Evolutionary conservation across 2,329 filamentous ascomycete genomes (phyloP).

Genomic region (Fusarium secorum): DNA sequence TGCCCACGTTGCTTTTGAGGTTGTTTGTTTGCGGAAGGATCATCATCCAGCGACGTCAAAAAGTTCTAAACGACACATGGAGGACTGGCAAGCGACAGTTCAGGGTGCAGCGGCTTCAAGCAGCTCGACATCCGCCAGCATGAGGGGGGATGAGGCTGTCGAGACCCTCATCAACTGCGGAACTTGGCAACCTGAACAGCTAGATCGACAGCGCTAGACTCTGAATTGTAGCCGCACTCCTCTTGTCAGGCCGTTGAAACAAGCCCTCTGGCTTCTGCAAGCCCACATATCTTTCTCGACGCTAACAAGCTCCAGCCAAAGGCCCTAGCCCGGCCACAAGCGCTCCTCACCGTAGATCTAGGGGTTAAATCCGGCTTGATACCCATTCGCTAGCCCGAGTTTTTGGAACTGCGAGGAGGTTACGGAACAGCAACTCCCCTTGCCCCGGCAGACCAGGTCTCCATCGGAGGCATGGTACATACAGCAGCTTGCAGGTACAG

Average conservation of each 20-base stretch:
- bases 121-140: background rate
- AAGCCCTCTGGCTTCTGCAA: conserved; percentile 19
- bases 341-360: conserved; percentile 35
- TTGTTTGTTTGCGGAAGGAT: conserved; percentile 21
- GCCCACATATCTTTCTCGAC: conserved; percentile 16
- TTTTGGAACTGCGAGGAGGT: conserved; percentile 35
- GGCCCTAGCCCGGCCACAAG: conserved; percentile 35
- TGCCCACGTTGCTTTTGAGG: conserved; percentile 26
- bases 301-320: conserved; percentile 15
- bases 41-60: conserved; percentile 6
- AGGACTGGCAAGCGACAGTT: background rate
- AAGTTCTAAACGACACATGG: background rate
- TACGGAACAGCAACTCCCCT: conserved; percentile 27
- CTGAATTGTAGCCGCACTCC: conserved; percentile 18
- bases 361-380: conserved; percentile 31
- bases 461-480: conserved; percentile 15
- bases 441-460: conserved; percentile 30
- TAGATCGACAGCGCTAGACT: conserved; percentile 22
- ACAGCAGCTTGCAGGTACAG: conserved; percentile 3
- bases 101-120: background rate
- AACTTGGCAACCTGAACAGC: conserved; percentile 1
- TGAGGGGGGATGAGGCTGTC: background rate
- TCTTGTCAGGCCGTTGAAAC: conserved; percentile 36
- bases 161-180: background rate
- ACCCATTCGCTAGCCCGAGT: conserved; percentile 35